Percentiles rank a stretch among this genome's conserved stretches.
phyloP scores from a whole-genome alignment of 2,329 filamentous ascomycete genomes.

The Grosmannia penicillata region DNA sequence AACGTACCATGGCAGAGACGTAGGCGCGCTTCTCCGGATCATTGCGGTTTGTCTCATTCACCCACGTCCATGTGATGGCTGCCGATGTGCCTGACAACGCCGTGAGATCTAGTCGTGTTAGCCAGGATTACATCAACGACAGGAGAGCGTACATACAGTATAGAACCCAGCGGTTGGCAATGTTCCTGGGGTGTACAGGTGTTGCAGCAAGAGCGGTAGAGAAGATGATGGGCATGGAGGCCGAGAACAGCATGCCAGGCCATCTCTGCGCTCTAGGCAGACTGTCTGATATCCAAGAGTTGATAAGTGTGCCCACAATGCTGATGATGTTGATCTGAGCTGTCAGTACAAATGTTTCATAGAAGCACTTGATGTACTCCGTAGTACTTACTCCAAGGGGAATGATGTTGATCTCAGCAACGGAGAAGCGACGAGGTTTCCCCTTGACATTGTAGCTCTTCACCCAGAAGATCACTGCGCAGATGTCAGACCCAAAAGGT shows the following conservation, averaged over 20 bases:
- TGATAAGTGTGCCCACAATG: slow-evolving; percentile 12
- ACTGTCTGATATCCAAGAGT: slow-evolving; percentile 15
- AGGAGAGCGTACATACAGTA: slow-evolving; percentile 10
- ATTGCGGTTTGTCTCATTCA: slow-evolving; percentile 13
- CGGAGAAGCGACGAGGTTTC: slow-evolving; percentile 11
- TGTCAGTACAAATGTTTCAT: background rate
- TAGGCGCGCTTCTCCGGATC: slow-evolving; percentile 16
- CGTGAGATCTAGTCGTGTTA: slow-evolving; percentile 9
- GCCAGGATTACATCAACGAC: background rate
- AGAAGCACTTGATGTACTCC: no score
- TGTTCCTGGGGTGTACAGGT: slow-evolving; percentile 12
- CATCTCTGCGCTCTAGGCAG: slow-evolving; percentile 13
- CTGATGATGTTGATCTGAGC: slow-evolving; percentile 13
- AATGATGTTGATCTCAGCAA: slow-evolving; percentile 15
- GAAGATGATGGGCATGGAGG: slow-evolving; percentile 13
- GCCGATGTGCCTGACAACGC: slow-evolving; percentile 11
- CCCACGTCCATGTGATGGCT: slow-evolving; percentile 15
- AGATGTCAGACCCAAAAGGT: no score
- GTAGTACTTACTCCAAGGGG: slow-evolving; percentile 13
- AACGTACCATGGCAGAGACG: slow-evolving; percentile 13
- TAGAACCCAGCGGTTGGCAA: slow-evolving; percentile 11
- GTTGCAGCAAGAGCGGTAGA: slow-evolving; percentile 13
- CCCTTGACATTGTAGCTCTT: slow-evolving; percentile 14
- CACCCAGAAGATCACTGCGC: slow-evolving; percentile 16
- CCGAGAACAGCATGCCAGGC: slow-evolving; percentile 15